Percentiles rank a stretch among this genome's conserved stretches.
Evolutionary conservation across 192 early-diverging fungal genomes (phyloP).

Genomic region (Coemansia reversa): DNA sequence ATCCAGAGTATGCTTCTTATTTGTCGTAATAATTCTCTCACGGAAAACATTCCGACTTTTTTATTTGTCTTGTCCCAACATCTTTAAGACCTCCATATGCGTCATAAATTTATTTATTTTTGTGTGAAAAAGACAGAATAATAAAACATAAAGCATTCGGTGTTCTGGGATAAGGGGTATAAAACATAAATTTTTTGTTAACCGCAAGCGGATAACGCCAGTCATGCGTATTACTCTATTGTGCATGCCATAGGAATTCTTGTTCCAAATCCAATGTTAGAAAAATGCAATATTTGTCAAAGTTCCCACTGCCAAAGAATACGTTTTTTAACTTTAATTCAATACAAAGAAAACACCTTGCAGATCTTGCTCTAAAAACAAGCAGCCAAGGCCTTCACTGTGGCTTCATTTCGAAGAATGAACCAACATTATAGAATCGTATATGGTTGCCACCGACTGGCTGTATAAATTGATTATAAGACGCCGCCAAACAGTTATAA

Average conservation of each 20-base stretch:
- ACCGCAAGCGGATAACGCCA: neutral
- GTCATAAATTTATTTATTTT: neutral
- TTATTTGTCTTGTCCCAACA: neutral
- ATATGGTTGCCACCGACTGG: neutral
- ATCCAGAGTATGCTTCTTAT: neutral
- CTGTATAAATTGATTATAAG: neutral
- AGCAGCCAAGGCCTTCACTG: neutral
- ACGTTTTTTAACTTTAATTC: neutral
- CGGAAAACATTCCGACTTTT: neutral
- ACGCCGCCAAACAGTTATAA: neutral
- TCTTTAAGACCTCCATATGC: neutral
- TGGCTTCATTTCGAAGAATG: neutral
- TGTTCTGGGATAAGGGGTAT: neutral
- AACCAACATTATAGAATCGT: neutral
- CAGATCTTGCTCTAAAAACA: neutral
- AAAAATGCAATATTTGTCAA: neutral
- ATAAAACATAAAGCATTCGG: neutral
- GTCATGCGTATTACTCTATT: neutral
- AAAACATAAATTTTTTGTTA: neutral
- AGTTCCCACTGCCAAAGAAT: neutral
- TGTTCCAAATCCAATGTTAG: conserved; percentile 7
- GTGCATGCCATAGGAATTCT: neutral
- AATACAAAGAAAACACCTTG: neutral
- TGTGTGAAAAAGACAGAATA: neutral
- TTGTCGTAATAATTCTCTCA: neutral